Evolutionary conservation across 495 filamentous ascomycete genomes (phyloP).

Genomic region (Penicillium pancosmium): DNA sequence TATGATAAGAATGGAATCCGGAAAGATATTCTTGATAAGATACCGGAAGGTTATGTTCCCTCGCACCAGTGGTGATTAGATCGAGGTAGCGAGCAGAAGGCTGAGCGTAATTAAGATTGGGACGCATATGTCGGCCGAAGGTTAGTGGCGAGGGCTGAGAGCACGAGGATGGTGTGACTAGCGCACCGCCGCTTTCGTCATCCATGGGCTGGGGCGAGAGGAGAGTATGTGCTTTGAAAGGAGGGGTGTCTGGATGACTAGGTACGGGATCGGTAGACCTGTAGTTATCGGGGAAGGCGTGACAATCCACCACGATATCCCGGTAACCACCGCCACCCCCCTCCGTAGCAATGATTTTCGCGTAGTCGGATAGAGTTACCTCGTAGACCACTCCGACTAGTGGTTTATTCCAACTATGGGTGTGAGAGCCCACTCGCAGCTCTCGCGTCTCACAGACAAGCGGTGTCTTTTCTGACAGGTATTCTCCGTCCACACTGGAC

Average conservation of each 20-base stretch:
- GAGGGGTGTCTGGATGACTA: constrained; percentile 33
- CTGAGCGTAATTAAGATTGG: constrained; percentile 71
- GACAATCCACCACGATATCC: constrained; percentile 78
- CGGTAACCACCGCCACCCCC: constrained; percentile 81
- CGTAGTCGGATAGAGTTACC: constrained; percentile 78
- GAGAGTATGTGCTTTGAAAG: constrained; percentile 63
- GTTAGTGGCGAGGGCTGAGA: constrained; percentile 12
- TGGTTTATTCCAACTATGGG: constrained; percentile 69
- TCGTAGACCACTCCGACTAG: constrained; percentile 95
- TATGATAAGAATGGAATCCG: constrained; percentile 65
- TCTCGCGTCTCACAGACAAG: constrained; percentile 27
- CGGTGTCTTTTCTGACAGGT: constrained; percentile 34
- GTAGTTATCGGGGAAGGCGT: constrained; percentile 58
- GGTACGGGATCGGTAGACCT: constrained; percentile 43
- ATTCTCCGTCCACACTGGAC: constrained; percentile 14
- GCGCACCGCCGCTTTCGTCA: constrained; percentile 6
- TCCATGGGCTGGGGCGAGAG: constrained; percentile 49
- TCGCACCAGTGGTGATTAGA: constrained; percentile 73
- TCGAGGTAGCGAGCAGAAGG: constrained; percentile 81
- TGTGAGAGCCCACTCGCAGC: background rate
- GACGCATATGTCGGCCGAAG: constrained; percentile 44
- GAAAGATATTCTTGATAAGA: constrained; percentile 74
- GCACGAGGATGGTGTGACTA: background rate
- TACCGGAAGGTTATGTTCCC: constrained; percentile 72
- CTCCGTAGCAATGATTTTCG: constrained; percentile 85